These are phyloP conservation scores for Phytophthora tubulina DNA, from an alignment of 352 stramenopile genomes.

Conservation along the genomic window DNA sequence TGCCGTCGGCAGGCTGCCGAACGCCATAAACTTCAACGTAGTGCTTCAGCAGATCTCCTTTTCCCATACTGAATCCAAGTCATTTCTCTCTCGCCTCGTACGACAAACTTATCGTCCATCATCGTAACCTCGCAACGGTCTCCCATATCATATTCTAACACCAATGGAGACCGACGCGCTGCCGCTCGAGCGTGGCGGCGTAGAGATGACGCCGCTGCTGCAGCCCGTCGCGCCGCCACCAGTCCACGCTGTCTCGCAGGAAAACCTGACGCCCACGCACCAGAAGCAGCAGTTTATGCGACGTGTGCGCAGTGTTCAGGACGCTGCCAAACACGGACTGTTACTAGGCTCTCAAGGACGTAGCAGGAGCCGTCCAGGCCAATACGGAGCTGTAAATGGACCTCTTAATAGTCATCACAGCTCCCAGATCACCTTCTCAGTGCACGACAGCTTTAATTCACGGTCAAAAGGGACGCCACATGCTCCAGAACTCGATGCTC, in stretches of 20 bases:
- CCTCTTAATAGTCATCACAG: conserved; percentile 19
- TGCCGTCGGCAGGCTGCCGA: not conserved
- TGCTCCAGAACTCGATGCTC: conserved; percentile 1
- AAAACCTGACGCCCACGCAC: conserved; percentile 50
- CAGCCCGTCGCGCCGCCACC: not conserved
- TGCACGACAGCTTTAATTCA: conserved; percentile 22
- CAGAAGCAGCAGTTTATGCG: conserved; percentile 53
- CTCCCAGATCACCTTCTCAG: conserved; percentile 28
- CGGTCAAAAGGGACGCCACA: not conserved
- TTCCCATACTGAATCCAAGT: conserved; percentile 6
- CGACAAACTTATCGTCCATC: conserved; percentile 7
- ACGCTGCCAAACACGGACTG: conserved; percentile 39
- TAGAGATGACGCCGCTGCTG: conserved; percentile 53
- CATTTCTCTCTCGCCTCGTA: not conserved
- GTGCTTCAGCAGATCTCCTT: not conserved
- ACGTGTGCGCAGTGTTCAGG: conserved; percentile 70
- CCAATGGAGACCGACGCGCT: conserved; percentile 62
- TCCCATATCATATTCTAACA: conserved; percentile 8
- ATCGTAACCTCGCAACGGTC: conserved; percentile 3
- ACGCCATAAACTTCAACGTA: conserved; percentile 1
- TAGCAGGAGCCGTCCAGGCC: conserved; percentile 16
- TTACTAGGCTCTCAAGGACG: conserved; percentile 18
- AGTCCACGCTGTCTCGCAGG: conserved; percentile 53
- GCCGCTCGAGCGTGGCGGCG: conserved; percentile 57
- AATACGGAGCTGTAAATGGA: conserved; percentile 27